Base-by-base conservation (phyloP, 257 asterid species). In the Buddleja alternifolia region DNA sequence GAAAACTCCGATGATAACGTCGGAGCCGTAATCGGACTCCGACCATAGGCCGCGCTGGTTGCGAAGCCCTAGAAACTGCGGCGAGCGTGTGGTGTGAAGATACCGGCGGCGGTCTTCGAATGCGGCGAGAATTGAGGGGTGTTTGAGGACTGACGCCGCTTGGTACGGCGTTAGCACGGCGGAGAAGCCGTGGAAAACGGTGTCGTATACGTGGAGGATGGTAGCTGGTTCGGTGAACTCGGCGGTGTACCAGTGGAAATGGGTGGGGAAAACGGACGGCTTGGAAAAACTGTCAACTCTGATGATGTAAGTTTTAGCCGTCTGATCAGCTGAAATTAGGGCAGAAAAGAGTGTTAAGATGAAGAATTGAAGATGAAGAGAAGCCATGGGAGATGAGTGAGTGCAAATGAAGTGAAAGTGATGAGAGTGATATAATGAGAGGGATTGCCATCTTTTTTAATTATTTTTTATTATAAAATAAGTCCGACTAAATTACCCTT, bases 21-120 rank as follows among this genome's bases (percentile, higher is more conserved):
- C 95, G 1, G 97, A 84, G 0, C 97, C 96, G n/a, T 90, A 90
- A 45, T 90, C 94, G 0, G 97, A 88, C 3, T 86, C 90, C n/a
- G 92, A 90, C 97, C 97, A 90, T 3, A 90, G 80, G 3, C 97
- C 97, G 15, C 83, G 86, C 66, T 88, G 94, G 63, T 83, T 90
- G 10, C 92, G 74, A 10, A 90, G 81, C 1, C 97, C 97, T 0
- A 88, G 83, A 47, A 90, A 90, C 53, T 90, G 96, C 2, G 97
- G 96, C 2, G 97, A 90, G 10, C 97, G 76, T 0, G 96, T 90
- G 10, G 97, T 90, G 74, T 90, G 97, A 37, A 88, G 89, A 9
- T 70, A 67, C 5, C 96, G 84, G 37, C 88, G 86, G 53, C 80
- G 86, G 80, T 90, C 97, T 25, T 86, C 92, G 20, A 90, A 83